phyloP scores from a whole-genome alignment of 768 basidiomycete species.

The Dacryopinax spathularia region DNA sequence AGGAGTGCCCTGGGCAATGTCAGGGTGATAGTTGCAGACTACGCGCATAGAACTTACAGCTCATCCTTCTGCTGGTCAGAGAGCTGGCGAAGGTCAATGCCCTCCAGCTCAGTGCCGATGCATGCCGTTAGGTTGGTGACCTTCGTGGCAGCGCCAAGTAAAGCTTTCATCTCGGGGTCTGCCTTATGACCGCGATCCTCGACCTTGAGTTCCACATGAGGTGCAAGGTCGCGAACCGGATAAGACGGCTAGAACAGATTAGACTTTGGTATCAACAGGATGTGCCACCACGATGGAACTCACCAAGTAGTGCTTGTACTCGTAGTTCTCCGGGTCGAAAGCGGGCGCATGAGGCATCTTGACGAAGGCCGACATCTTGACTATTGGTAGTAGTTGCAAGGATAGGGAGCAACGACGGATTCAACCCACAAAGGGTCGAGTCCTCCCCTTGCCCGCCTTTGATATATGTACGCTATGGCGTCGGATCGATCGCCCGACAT shows the following conservation, averaged over 20 bases:
- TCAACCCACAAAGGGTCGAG: background rate
- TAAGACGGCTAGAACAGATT: background rate
- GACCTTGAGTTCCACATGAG: background rate
- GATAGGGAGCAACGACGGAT: background rate
- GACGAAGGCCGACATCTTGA: background rate
- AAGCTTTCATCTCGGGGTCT: background rate
- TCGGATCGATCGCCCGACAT: background rate
- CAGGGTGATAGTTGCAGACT: too few species aligned
- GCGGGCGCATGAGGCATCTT: background rate
- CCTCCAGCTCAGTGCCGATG: slow-evolving; percentile 2
- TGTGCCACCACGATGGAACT: background rate
- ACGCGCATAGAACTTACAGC: background rate
- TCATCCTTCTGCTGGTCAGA: slow-evolving; percentile 1
- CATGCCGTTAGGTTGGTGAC: background rate
- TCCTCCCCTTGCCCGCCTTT: too few species aligned
- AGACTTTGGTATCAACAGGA: background rate
- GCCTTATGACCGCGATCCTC: background rate
- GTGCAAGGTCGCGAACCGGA: background rate
- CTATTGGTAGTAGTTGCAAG: background rate
- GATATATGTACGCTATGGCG: background rate
- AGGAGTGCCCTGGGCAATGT: background rate
- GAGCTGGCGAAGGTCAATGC: background rate
- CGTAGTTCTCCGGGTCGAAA: background rate
- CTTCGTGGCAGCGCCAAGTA: slow-evolving; percentile 1
- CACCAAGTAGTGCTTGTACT: background rate